These are phyloP conservation scores for Tricholoma matsutake DNA, from an alignment of 768 basidiomycete species.

Conservation along the genomic window DNA sequence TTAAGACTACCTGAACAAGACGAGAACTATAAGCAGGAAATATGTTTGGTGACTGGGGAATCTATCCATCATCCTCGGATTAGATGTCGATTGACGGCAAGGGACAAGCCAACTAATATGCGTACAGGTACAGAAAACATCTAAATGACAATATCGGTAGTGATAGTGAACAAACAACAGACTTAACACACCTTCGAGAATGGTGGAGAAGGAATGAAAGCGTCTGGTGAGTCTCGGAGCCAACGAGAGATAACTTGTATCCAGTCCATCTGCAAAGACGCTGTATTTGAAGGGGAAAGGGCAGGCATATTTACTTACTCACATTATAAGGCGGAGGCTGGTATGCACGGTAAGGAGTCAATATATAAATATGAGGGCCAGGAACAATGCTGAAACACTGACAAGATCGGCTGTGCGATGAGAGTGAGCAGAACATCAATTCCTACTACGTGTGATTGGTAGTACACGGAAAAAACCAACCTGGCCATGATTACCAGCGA, in stretches of 20 bases:
- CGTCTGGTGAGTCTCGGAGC: conserved; percentile 48
- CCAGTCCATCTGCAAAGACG: conserved; percentile 50
- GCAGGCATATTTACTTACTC: conserved; percentile 10
- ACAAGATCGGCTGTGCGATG: conserved; percentile 54
- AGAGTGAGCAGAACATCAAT: background rate
- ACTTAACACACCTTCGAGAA: conserved; percentile 51
- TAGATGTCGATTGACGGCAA: background rate
- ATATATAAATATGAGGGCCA: background rate
- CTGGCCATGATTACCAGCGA: conserved; percentile 77
- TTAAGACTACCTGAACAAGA: conserved; percentile 47
- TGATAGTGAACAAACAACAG: background rate
- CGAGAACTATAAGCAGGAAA: conserved; percentile 58
- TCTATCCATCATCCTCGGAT: conserved; percentile 17
- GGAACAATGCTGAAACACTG: conserved; percentile 21
- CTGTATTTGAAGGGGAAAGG: background rate
- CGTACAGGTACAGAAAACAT: conserved; percentile 62
- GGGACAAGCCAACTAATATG: background rate
- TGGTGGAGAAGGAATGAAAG: conserved; percentile 76
- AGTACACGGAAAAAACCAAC: conserved; percentile 29
- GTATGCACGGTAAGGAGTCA: background rate
- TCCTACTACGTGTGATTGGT: background rate
- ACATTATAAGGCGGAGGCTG: conserved; percentile 67
- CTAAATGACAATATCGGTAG: conserved; percentile 21
- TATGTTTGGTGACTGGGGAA: conserved; percentile 78
- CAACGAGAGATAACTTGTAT: conserved; percentile 44